These are phyloP conservation scores for Jackrogersella multiformis DNA, from an alignment of 495 filamentous ascomycete species.

Conservation along the genomic window DNA sequence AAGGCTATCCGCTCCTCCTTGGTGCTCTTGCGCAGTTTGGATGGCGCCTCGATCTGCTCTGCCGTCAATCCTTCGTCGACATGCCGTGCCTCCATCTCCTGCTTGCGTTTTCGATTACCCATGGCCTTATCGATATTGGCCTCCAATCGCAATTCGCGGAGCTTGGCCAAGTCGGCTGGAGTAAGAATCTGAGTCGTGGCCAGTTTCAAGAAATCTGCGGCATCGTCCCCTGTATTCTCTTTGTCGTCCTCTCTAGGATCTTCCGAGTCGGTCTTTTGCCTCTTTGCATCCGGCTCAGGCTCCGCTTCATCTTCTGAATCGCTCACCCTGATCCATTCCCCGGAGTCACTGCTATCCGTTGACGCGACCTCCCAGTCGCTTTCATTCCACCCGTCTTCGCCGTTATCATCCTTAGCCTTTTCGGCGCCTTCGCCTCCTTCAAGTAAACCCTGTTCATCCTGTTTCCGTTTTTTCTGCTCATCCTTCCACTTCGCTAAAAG, in stretches of 20 bases:
- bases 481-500: constrained; percentile 93
- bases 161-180: constrained; percentile 89
- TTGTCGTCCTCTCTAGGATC: constrained; percentile 51
- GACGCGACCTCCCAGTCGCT: constrained; percentile 88
- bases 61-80: constrained; percentile 86
- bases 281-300: constrained; percentile 69
- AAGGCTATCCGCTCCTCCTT: constrained; percentile 84
- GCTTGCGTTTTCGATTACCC: constrained; percentile 56
- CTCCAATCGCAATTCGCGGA: constrained; percentile 82
- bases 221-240: constrained; percentile 49
- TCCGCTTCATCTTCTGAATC: constrained; percentile 83
- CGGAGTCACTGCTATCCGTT: constrained; percentile 77
- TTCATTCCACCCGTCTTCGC: constrained; percentile 75
- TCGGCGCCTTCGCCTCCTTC: constrained; percentile 51
- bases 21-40: constrained; percentile 73
- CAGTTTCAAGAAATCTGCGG: constrained; percentile 67
- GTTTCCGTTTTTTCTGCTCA: constrained; percentile 79
- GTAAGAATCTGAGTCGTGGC: constrained; percentile 91
- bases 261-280: constrained; percentile 54
- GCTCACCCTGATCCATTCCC: constrained; percentile 91
- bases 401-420: constrained; percentile 55
- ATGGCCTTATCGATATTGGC: constrained; percentile 73
- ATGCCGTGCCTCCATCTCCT: constrained; percentile 67
- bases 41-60: constrained; percentile 82
- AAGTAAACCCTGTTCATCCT: constrained; percentile 68